Evolutionary conservation across 208 protist species (phyloP), one percentile per base, ranked within the genome.

Genomic region (Wallacemonas collosoma): DNA sequence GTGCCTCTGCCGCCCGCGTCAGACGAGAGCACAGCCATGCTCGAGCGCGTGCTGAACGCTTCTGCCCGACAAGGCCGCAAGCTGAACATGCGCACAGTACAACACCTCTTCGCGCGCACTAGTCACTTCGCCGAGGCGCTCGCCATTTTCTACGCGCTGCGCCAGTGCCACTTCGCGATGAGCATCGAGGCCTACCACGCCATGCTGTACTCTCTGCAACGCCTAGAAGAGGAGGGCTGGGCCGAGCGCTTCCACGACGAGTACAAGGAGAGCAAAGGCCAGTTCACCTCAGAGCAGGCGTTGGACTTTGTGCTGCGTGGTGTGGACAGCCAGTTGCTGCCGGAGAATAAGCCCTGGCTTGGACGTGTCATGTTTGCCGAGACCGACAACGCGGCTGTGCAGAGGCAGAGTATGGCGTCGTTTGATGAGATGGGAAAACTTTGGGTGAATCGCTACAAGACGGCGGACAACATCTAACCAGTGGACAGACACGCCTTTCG

Each of bases 121-220:
- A 71, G 73, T 50, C 88, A 72, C 51, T 97, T 90, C 70, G 82
- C 86, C 2, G 89, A 97, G 72, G 93, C 93, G 0, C 79, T 97
- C 8, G 84, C 85, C 36, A 74, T 97, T 55, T 97, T 97, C 73
- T 93, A 97, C 76, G 76, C 89, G 17, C 79, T 97, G 79, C 87
- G 90, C 35, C 79, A 80, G 44, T 89, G 83, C 56, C 83, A 95
- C 71, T 83, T 97, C 43, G 81, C 87, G 15, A 97, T 97, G 90
- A 93, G 89, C 70, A 93, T 93, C 82, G 86, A 95, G 75, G 76
- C 83, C 6, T 97, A 97, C 75, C 90, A 95, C 73, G 88, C 90
- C n/a, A 97, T 97, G 93, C 72, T 97, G 60, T 97, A 94, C 75
- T 94, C 89, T 4, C 78, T 97, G 63, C 93, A 95, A 85, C 81